Base-by-base conservation (phyloP, 2,329 filamentous ascomycete species). In the Exophiala dermatitidis region DNA sequence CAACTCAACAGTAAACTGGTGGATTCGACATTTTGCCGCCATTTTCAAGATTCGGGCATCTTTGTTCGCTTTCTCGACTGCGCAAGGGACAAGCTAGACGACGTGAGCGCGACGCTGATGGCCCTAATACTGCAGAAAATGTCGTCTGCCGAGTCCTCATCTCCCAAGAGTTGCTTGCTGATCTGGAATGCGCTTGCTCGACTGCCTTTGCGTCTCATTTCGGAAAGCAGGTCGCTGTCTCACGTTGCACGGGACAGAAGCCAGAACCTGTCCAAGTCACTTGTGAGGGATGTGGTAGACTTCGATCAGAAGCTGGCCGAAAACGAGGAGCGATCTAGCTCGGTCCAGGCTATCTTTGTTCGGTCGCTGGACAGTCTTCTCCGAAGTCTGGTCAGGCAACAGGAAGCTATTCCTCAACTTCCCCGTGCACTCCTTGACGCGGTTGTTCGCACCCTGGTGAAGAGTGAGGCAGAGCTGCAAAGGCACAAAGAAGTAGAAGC, bases 21-120 rank as follows among this genome's bases (percentile, higher is more conserved):
- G 2, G 75, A 74, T 36, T 46, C 65, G 26, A 63, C 64, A n/a
- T 70, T 71, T 50, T 62, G 64, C 32, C 65, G 63, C n/a, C 68
- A 69, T 31, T 90, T 95, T 62, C 77, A 86, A 19, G 84, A 90
- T 57, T 84, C 88, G 60, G 81, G 82, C 4, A 81, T 86, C 52
- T 86, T 88, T 57, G 78, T 82, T 50, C 79, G 79, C 31, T 74
- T 96, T 10, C 79, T 89, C 48, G 75, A 79, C 42, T 78, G 80
- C 40, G 73, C 86, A 6, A 76, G 74, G 0, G 73, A 74, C 46
- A 80, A 85, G 63, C 69, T 74, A 1, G 85, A 90, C 64, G 60
- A 66, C 34, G 54, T 71, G 12, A 59, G 52, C 29, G 49, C 50
- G 7, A 47, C 52, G n/a, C 51, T 62, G 43, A 47, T 60, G 37